Conservation (phyloP, 108 stramenopile species). For the Fistulifera pelliculosa region DNA sequence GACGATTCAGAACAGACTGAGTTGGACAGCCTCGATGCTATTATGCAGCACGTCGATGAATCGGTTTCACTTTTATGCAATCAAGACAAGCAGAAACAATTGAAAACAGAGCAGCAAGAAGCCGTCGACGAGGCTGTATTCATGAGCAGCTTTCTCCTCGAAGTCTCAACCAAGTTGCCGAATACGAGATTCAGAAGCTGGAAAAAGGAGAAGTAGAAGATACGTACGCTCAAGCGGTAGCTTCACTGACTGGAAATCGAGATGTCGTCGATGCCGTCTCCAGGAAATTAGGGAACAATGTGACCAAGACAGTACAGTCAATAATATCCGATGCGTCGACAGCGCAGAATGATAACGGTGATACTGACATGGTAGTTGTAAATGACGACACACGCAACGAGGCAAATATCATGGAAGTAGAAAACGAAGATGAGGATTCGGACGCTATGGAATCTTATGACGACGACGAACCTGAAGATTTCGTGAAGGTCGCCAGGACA, state of each 20-base stretch:
- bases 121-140: conserved; percentile 84
- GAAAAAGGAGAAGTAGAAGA: conserved; percentile 84
- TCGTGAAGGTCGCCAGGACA: conserved; percentile 55
- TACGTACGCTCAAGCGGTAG: conserved; percentile 80
- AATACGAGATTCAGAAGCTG: conserved; percentile 74
- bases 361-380: background rate
- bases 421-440: conserved; percentile 17
- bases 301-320: conserved; percentile 7
- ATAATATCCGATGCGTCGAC: conserved; percentile 1
- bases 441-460: conserved; percentile 24
- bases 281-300: conserved; percentile 23
- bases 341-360: background rate
- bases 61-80: conserved; percentile 16
- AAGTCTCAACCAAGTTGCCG: conserved; percentile 82
- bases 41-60: conserved; percentile 51
- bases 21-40: conserved; percentile 39
- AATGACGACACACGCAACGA: conserved; percentile 4
- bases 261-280: conserved; percentile 58
- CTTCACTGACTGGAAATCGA: conserved; percentile 76
- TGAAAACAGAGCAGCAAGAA: conserved; percentile 56
- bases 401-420: conserved; percentile 9
- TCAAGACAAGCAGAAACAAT: conserved; percentile 45
- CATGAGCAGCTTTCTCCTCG: conserved; percentile 87
- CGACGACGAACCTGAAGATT: conserved; percentile 24
- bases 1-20: conserved; percentile 47